Base-by-base conservation (phyloP, 1,284 basidiomycete species). In the Cerioporus squamosus region DNA sequence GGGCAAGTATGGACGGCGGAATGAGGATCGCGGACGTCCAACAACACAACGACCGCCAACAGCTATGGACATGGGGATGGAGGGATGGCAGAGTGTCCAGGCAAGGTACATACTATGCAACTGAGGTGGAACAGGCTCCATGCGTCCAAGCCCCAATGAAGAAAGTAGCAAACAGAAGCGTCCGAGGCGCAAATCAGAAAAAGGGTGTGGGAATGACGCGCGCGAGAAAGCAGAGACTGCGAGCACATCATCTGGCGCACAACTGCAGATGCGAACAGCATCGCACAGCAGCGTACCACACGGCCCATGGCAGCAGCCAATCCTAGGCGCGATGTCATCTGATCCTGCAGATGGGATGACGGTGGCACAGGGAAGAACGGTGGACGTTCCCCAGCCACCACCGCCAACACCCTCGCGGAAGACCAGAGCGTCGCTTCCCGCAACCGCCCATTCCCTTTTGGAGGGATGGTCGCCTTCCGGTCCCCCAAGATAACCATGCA, bases 161-260 rank as follows among this genome's bases (percentile, higher is more conserved):
- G 9, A 39, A 49, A 43, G 45, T 43, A 26, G 22, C 46, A 55
- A 36, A 64, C 55, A 61, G 51, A 61, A 64, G 47, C 45, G 62
- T 61, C 62, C 62, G 51, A 54, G 24, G 57, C 55, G 55, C 53
- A 49, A 29, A 60, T 64, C 62, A 64, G 62, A 61, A 59, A 12
- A 36, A 45, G n/a, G 38, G 51, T 42, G 33, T 36, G 33, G 33
- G 50, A 58, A 49, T 56, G 52, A 56, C 42, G 51, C 53, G 44
- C 46, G 42, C 24, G 12, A 45, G 10, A 31, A 44, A 42, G 40
- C 18, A 43, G 51, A 55, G 55, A 49, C 52, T 29, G 52, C 52
- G 44, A 39, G 57, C 50, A 50, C 53, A 60, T 60, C 62, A 56
- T 48, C 56, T 31, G 26, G 47, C 39, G 53, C 38, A 22, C 38